Conservation (phyloP, 1,284 basidiomycete species). For the Puccinia polysora region DNA sequence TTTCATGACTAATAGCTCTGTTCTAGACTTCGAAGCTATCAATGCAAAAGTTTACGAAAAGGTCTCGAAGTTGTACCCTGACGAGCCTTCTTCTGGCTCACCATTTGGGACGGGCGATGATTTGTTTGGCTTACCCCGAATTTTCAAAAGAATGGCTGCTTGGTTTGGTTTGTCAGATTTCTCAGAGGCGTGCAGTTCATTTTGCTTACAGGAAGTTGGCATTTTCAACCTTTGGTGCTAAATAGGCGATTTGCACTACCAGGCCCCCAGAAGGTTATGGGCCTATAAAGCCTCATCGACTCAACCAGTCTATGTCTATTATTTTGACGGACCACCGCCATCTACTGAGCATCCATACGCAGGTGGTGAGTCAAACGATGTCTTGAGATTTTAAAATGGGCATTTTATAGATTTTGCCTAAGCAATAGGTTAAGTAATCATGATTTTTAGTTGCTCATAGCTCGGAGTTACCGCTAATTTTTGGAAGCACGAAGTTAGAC, state of each 20-base stretch:
- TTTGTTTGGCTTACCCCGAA: constrained; percentile 25
- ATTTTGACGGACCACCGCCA: constrained; percentile 27
- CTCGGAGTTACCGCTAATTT: constrained; percentile 33
- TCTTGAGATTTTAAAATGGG: not conserved
- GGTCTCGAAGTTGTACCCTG: constrained; percentile 45
- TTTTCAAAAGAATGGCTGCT: constrained; percentile 33
- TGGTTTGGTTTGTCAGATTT: constrained; percentile 29
- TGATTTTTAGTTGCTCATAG: constrained; percentile 30
- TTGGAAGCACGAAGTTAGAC: constrained; percentile 9
- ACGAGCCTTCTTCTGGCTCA: constrained; percentile 45
- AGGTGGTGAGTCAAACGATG: constrained; percentile 17
- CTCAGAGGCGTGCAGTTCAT: not conserved
- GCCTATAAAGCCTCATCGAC: not conserved
- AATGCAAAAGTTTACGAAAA: constrained; percentile 18
- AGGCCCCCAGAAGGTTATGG: constrained; percentile 37
- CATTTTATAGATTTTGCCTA: not conserved
- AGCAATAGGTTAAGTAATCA: not conserved
- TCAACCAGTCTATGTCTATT: constrained; percentile 35
- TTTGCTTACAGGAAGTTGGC: not conserved
- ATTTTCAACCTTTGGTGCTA: not conserved
- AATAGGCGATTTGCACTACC: constrained; percentile 40
- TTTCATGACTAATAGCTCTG: constrained; percentile 32
- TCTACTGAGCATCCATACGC: constrained; percentile 4
- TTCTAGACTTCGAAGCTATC: constrained; percentile 15
- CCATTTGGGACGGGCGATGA: constrained; percentile 46